These are phyloP conservation scores for Friedmanniomyces endolithicus DNA, from an alignment of 495 filamentous ascomycete species.

Conservation along the genomic window DNA sequence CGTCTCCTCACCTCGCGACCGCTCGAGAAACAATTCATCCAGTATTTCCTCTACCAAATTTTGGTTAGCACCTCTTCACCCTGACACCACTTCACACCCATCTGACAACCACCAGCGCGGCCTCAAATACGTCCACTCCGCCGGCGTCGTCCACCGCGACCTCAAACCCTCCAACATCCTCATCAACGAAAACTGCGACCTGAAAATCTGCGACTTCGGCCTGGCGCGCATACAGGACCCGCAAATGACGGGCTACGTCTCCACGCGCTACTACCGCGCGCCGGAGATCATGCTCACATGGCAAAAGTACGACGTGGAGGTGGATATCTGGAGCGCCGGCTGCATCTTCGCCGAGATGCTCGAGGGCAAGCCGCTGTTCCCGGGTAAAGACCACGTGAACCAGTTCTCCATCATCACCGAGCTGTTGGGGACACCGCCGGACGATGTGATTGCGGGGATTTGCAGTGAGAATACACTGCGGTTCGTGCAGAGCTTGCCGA, in stretches of 20 bases:
- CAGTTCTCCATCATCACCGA: conserved; percentile 99
- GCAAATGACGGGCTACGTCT: conserved; percentile 99
- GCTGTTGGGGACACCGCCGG: conserved; percentile 90
- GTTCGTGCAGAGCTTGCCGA: conserved; percentile 97
- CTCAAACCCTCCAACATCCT: conserved; percentile 97
- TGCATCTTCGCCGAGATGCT: conserved; percentile 99
- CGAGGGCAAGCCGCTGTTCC: conserved; percentile 95
- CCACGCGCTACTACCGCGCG: conserved; percentile 94
- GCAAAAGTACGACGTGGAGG: conserved; percentile 99
- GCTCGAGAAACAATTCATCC: conserved; percentile 97
- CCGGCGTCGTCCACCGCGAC: conserved; percentile 93
- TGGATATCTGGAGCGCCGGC: conserved; percentile 98
- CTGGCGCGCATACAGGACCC: conserved; percentile 95
- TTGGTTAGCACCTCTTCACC: conserved; percentile 46
- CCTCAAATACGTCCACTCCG: conserved; percentile 97
- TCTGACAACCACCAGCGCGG: conserved; percentile 51
- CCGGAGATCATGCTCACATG: conserved; percentile 99
- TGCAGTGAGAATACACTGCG: conserved; percentile 95
- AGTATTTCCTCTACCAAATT: conserved; percentile 99
- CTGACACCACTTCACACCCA: not conserved
- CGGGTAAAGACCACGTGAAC: conserved; percentile 97
- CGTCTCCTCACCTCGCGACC: conserved; percentile 88
- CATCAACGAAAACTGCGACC: conserved; percentile 97
- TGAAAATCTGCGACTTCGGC: conserved; percentile 99
- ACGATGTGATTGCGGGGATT: conserved; percentile 97